Base-by-base conservation (phyloP, 2,329 filamentous ascomycete genomes). In the Monilinia aucupariae region DNA sequence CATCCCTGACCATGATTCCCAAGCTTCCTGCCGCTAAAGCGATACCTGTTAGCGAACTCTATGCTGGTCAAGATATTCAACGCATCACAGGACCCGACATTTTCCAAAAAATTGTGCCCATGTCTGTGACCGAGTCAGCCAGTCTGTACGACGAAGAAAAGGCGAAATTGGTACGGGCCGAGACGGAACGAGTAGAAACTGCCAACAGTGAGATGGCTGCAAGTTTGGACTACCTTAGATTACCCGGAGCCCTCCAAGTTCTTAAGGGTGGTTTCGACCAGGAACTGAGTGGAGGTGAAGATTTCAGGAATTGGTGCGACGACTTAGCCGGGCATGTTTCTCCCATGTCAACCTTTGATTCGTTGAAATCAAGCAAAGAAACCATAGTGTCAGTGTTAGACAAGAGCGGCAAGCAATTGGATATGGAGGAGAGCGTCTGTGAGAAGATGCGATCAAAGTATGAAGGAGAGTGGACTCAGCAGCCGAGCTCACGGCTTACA, bases 361-460 rank as follows among this genome's bases (percentile, higher is more conserved):
- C 85, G 52, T 77, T 99, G 51, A 86, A 88, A 67, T 82, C 85
- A 32, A 89, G 94, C 70, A 96, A 93, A 75, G 84, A 89, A 22
- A 82, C 84, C 1, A 89, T 97, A 15, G 75, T 91, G 32, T 80
- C 81, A 3, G 83, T 86, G 3, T 76, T 99, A 62, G 92, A 97
- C 63, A 85, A 84, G 63, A 91, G 91, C 70, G 86, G 87, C 62
- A 96, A 96, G 74, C 90, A 96, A 71, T 78, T 99, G 49, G 94
- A 99, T 69, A 92, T 94, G 86, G 94, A 99, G 75, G 96, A 97
- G 77, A 96, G 91, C 62, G 91, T 97, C 0, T 99, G 94, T 74
- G 94, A 99, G 75, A 99, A 97, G 80, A 99, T 99, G 94, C 85
- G 94, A 53, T 96, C 92, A 15, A 99, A 99, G 75, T 97, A 97